Base-by-base conservation (phyloP, 2,329 filamentous ascomycete species). In the Trichoderma guizhouense region DNA sequence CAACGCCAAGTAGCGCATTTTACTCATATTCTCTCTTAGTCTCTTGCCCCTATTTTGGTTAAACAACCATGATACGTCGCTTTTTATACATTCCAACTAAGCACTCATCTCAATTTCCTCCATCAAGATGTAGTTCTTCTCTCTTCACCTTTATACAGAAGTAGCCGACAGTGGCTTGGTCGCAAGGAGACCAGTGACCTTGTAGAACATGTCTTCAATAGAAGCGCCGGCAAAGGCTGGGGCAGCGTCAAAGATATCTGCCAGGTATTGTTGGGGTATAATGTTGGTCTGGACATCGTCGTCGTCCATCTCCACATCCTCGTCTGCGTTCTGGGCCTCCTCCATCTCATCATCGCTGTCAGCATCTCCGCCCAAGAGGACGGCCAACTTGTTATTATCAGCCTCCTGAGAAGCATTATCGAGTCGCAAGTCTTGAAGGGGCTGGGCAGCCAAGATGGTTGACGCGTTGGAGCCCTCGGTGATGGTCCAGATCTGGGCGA, bases 121-220 rank as follows among this genome's bases (percentile, higher is more conserved):
- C 26, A 47, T 3, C n/a, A 39, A 72, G 18, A 43, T 9, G 30
- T 9, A 12, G 51, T 69, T 55, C 43, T 43, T 43, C 32, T 26
- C 34, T 55, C 21, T 24, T 64, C 39, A 60, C 26, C 5, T 15
- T 74, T 47, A 74, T 12, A 73, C 70, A 71, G 73, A 75, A 26
- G 76, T 71, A 11, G 76, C 34, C 7, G 78, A 76, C 57, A 84
- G 75, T 15, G 88, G 85, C 79, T 88, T 91, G 73, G 87, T 83
- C 1, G 88, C 86, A 78, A 92, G 89, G 11, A 83, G 76, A 61
- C 78, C 88, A 14, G 91, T 87, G 51, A 95, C 90, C 79, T 90
- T 89, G 79, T 91, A 90, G 78, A 95, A 94, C 83, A 93, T 87
- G 74, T 94, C 92, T 79, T 92, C 89, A 26, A 95, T 88, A 12